Evolutionary conservation across 305 asterid genomes (phyloP), one percentile per base, ranked within the genome.

Genomic region (Fraxinus albicans): DNA sequence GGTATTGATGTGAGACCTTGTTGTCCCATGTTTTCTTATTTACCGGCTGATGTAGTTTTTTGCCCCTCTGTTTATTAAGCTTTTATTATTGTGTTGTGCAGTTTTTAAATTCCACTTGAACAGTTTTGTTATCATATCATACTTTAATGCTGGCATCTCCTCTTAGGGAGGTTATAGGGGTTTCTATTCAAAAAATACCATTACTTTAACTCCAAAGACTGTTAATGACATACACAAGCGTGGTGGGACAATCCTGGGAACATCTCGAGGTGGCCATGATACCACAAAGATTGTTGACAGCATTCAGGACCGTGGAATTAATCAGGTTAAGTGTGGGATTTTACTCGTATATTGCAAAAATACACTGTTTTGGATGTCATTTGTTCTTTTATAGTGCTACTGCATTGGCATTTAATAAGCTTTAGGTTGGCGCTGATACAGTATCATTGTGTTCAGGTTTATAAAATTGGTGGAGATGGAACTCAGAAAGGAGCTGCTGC

Each of bases 221-320:
- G 98, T 94, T 77, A 96, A 96, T 65, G 91, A 94, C 86, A 93
- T 94, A 70, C 99, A 96, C 83, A 93, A 94, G 79, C 97, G 96
- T 13, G 99, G 99, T 19, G 99, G 99, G 27, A 96, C 99, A 19
- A 36, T 94, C 13, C 87, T 78, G 79, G 74, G 35, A 60, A 58
- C 77, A 84, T 83, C 81, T 83, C 74, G 42, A 77, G 72, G 80
- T 63, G 98, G 99, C 77, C 84, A 95, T 78, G 90, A 89, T 82
- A 92, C 91, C 40, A 93, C 88, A 75, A 95, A 94, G 90, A 94
- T 95, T 21, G 97, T 94, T 44, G 98, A 95, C 84, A 89, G 95
- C 87, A 95, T 95, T 86, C 97, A 94, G 86, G 98, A 95, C 88
- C 94, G 99, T 0, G 92, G 97, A 74, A 92, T 95, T 83, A 95